Evolutionary conservation across 2,329 filamentous ascomycete species (phyloP).

Genomic region (Xylaria sp.): DNA sequence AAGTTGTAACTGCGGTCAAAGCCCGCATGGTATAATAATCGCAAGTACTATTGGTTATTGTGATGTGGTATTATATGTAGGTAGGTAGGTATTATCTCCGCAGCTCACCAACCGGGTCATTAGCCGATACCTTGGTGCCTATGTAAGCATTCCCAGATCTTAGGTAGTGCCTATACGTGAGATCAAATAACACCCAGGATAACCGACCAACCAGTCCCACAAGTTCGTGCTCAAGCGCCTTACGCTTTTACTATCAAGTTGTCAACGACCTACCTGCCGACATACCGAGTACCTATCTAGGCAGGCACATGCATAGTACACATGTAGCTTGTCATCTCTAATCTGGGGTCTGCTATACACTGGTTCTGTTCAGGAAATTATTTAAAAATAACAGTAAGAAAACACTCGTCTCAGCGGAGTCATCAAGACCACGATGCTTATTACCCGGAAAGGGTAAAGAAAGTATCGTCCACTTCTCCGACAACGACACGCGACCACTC

Average conservation of each 20-base stretch:
- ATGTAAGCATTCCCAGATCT: slow-evolving; percentile 21
- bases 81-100: slow-evolving; percentile 4
- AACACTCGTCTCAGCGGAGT: not conserved
- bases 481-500: slow-evolving; percentile 9
- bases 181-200: slow-evolving; percentile 31
- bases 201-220: not conserved
- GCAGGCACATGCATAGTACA: no score
- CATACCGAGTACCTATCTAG: no score
- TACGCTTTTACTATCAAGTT: not conserved
- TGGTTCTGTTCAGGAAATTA: not conserved
- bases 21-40: not conserved
- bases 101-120: slow-evolving; percentile 24
- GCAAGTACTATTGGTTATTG: not conserved
- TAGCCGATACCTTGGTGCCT: slow-evolving; percentile 22
- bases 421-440: not conserved
- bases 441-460: not conserved
- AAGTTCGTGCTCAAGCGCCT: slow-evolving; percentile 20
- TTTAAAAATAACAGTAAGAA: not conserved
- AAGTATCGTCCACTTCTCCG: slow-evolving; percentile 3
- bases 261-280: no score
- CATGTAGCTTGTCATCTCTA: not conserved
- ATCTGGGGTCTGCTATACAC: slow-evolving; percentile 8
- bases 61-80: not conserved
- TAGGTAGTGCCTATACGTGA: slow-evolving; percentile 23
- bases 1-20: slow-evolving; percentile 6